Base-by-base conservation (phyloP, 768 basidiomycete species). In the Rhodotorula taiwanensis region DNA sequence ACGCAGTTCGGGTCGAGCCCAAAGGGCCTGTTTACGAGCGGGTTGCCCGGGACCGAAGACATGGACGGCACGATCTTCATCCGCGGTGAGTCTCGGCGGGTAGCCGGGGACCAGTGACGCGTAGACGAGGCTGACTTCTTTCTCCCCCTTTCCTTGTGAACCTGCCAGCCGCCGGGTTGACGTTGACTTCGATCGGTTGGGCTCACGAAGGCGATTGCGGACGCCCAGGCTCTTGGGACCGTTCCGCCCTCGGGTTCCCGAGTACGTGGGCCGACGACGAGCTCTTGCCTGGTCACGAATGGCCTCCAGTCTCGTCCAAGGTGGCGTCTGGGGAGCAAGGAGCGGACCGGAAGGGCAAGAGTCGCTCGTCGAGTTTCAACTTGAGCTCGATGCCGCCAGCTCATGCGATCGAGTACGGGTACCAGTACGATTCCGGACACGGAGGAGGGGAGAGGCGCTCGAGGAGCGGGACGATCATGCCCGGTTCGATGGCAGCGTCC, bases 61-160 rank as follows among this genome's bases (percentile, higher is more conserved):
- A 58, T 73, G 66, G 72, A 73, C 54, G 72, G 72, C 4, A 54
- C 61, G 4, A 64, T 72, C 48, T 73, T 73, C 58, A 51, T 72
- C 8, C 62, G 70, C 20, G 56, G 70, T 71, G 31, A 30, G 70
- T 33, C 15, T 49, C 13, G 16, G 3, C 33, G n/a, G 48, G 15
- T 5, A 41, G 41, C 41, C 20, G 41, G 20, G 41, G 41, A 41
- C 41, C 41, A n/a, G n/a, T n/a, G n/a, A n/a, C n/a, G n/a, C n/a
- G n/a, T n/a, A n/a, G n/a, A n/a, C n/a, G 11, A 21, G 21, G 28
- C 60, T 51, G 23, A 23, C 52, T 23, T n/a, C 2, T 25, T 33
- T 13, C 28, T 30, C 5, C 34, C 16, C 20, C 18, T n/a, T 18
- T 41, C 20, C 8, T 23, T 36, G 21, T n/a, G 4, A 18, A 3